Conservation (phyloP, 2,329 filamentous ascomycete species). For the Fusarium clavum region DNA sequence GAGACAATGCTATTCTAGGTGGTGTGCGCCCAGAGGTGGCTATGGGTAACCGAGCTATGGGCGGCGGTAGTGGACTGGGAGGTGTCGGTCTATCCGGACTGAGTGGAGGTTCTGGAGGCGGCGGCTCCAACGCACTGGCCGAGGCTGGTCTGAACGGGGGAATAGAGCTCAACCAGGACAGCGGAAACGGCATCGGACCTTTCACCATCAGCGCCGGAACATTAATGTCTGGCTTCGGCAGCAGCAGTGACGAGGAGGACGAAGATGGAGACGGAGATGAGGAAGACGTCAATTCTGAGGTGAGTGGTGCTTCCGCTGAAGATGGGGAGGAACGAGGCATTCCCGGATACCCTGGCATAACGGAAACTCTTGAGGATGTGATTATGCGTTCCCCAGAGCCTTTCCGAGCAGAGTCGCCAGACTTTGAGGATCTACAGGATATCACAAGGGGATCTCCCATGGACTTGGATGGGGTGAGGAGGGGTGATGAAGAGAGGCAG, state of each 20-base stretch:
- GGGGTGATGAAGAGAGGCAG: constrained; percentile 25
- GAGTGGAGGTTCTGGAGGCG: constrained; percentile 49
- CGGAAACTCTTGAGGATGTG: constrained; percentile 48
- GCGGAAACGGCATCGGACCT: constrained; percentile 74
- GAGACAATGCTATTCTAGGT: constrained; percentile 97
- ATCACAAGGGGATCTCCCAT: constrained; percentile 41
- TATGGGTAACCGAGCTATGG: constrained; percentile 77
- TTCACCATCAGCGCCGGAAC: constrained; percentile 80
- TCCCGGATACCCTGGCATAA: constrained; percentile 46
- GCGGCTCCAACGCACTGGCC: constrained; percentile 76
- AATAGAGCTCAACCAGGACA: constrained; percentile 75
- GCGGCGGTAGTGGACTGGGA: constrained; percentile 59
- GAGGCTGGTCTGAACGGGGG: constrained; percentile 84
- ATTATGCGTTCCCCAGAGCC: constrained; percentile 50
- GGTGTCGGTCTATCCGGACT: constrained; percentile 63
- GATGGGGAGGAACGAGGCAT: constrained; percentile 44
- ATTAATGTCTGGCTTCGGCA: constrained; percentile 90
- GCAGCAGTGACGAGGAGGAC: constrained; percentile 95
- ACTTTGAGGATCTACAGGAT: constrained; percentile 31
- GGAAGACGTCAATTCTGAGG: constrained; percentile 77
- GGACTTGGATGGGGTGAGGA: constrained; percentile 30
- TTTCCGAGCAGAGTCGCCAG: constrained; percentile 40
- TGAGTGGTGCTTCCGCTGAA: constrained; percentile 60
- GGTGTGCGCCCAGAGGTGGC: constrained; percentile 93
- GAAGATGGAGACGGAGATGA: constrained; percentile 91